These are phyloP conservation scores for Ajuga chamaepitys DNA, from an alignment of 257 asterid genomes.

Conservation along the genomic window DNA sequence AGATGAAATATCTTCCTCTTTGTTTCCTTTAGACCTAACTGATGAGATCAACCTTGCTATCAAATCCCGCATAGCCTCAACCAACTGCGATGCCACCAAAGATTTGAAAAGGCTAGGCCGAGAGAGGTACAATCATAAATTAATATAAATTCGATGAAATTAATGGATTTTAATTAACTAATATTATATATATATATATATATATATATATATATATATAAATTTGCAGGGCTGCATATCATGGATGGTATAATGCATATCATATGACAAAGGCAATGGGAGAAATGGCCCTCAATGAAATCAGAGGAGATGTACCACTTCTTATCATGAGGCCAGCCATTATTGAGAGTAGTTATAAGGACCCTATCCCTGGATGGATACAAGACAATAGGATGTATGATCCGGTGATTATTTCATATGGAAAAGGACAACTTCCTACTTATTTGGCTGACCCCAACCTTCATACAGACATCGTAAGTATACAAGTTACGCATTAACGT, in stretches of 20 bases:
- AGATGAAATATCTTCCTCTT: background rate
- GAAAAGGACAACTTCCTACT: conserved; percentile 34
- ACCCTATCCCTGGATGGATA: conserved; percentile 41
- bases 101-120: conserved; percentile 21
- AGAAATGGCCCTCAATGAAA: conserved; percentile 34
- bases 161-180: too few species aligned
- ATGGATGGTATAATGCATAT: conserved; percentile 34
- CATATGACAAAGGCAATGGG: conserved; percentile 39
- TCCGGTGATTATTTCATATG: conserved; percentile 25
- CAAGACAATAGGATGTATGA: conserved; percentile 37
- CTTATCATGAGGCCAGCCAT: conserved; percentile 29
- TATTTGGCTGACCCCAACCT: conserved; percentile 23
- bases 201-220: too few species aligned
- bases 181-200: too few species aligned
- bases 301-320: conserved; percentile 23
- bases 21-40: conserved; percentile 15
- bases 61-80: conserved; percentile 8
- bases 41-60: conserved; percentile 24
- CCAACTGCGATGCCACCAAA: background rate
- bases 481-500: too few species aligned
- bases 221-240: conserved; percentile 25
- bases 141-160: too few species aligned
- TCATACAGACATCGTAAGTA: conserved; percentile 24
- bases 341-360: conserved; percentile 28
- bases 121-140: too few species aligned